Evolutionary conservation across 176 grass and related monocot species (phyloP).

Genomic region (Phragmites australis): DNA sequence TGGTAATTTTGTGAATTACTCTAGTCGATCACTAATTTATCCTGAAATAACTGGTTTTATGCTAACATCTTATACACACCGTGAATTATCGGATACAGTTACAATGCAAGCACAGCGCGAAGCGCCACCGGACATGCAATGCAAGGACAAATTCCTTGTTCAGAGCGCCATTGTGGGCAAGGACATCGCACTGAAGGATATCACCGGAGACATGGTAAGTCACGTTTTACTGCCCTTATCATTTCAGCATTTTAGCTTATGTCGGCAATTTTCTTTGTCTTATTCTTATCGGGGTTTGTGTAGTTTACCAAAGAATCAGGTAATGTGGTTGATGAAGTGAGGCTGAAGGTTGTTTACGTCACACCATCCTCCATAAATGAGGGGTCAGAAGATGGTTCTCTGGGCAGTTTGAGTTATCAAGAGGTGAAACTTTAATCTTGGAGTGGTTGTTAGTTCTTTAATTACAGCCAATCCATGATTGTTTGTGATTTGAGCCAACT

Average conservation of each 20-base stretch:
- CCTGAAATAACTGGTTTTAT: neutral
- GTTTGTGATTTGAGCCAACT: neutral
- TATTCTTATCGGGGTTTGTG: slow-evolving; percentile 14
- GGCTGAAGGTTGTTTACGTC: slow-evolving; percentile 72
- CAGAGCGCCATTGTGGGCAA: slow-evolving; percentile 72
- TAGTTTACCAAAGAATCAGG: slow-evolving; percentile 89
- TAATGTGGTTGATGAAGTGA: slow-evolving; percentile 77
- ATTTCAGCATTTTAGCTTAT: slow-evolving; percentile 1
- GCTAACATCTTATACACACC: neutral
- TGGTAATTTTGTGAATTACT: slow-evolving; percentile 48
- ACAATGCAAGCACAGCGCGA: slow-evolving; percentile 96
- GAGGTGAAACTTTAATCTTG: slow-evolving; percentile 32
- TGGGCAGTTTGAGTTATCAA: slow-evolving; percentile 63
- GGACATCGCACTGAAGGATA: slow-evolving; percentile 54
- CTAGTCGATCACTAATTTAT: neutral
- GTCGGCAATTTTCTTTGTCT: neutral
- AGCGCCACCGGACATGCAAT: slow-evolving; percentile 73
- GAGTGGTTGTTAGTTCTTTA: neutral
- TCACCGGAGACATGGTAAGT: slow-evolving; percentile 71
- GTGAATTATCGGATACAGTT: slow-evolving; percentile 52
- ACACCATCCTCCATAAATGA: slow-evolving; percentile 45
- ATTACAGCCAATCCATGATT: neutral
- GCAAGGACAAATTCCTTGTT: slow-evolving; percentile 95
- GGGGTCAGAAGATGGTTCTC: slow-evolving; percentile 65
- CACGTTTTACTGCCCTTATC: neutral